phyloP scores from a whole-genome alignment of 2,329 filamentous ascomycete genomes.

The Hypoxylon sp. region DNA sequence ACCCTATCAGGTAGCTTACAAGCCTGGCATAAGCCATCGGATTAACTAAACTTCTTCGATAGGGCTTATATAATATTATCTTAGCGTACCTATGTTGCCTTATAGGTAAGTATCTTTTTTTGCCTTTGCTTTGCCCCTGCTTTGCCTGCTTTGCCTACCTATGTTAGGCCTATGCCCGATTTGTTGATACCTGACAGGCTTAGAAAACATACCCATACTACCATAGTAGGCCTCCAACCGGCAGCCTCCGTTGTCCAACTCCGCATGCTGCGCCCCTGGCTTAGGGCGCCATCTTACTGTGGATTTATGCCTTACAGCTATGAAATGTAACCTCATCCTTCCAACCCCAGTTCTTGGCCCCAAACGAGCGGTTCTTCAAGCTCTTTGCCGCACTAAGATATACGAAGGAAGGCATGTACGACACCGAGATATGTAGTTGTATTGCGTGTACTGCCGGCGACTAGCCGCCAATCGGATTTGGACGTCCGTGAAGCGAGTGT shows the following conservation, averaged over 20 bases:
- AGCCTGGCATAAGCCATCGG: no score
- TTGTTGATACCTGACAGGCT: no score
- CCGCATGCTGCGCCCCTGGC: slow-evolving; percentile 10
- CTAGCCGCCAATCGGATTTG: background rate
- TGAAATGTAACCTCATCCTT: slow-evolving; percentile 7
- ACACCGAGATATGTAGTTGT: background rate
- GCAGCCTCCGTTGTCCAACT: background rate
- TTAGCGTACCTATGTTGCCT: no score
- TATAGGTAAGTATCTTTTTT: no score
- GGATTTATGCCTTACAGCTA: slow-evolving; percentile 12
- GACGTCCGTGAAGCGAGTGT: background rate
- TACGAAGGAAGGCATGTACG: background rate
- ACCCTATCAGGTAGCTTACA: no score
- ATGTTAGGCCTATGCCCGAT: no score
- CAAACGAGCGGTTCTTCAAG: background rate
- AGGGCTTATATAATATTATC: no score
- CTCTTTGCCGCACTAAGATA: background rate
- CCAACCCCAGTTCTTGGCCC: background rate
- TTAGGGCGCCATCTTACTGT: background rate
- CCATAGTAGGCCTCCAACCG: background rate
- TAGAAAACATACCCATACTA: no score
- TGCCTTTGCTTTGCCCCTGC: no score
- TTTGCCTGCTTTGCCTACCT: no score
- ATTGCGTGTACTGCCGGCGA: background rate
- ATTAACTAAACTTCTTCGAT: no score